Conservation (phyloP, 371 early-diverging fungal genomes). For the Haplosporangium sp. region DNA sequence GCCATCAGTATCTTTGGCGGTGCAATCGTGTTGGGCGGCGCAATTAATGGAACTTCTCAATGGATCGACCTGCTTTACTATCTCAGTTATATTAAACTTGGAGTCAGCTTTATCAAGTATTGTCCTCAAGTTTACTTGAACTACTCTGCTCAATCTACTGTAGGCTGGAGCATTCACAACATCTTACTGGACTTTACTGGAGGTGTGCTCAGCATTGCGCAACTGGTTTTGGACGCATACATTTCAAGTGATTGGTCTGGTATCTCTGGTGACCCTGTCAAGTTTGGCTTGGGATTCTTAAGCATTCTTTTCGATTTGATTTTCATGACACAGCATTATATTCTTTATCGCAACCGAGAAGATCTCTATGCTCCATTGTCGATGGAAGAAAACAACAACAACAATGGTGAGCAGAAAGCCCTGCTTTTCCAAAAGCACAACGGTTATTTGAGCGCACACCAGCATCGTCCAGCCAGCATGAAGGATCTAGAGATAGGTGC, state of each 20-base stretch:
- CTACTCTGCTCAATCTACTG: conserved; percentile 81
- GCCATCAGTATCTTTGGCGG: conserved; percentile 57
- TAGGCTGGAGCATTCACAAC: conserved; percentile 93
- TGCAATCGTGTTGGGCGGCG: conserved; percentile 48
- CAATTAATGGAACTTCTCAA: conserved; percentile 49
- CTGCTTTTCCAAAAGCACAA: conserved; percentile 8
- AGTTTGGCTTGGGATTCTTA: conserved; percentile 83
- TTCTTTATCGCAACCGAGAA: conserved; percentile 70
- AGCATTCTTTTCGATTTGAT: conserved; percentile 85
- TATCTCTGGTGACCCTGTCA: conserved; percentile 75
- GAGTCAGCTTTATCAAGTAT: conserved; percentile 86
- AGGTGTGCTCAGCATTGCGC: conserved; percentile 83
- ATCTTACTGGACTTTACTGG: conserved; percentile 93
- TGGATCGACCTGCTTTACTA: conserved; percentile 80
- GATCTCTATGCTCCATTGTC: conserved; percentile 51
- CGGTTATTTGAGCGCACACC: conserved; percentile 9
- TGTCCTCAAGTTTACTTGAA: conserved; percentile 90
- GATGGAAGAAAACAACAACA: conserved; percentile 4
- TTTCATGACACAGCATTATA: conserved; percentile 88
- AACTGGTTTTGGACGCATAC: conserved; percentile 83
- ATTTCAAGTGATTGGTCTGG: conserved; percentile 76
- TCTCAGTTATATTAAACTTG: conserved; percentile 83
- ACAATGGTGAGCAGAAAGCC: conserved; percentile 6
- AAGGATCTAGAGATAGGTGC: conserved; percentile 16
- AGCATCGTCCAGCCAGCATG: conserved; percentile 15